Conservation (phyloP, 257 asterid genomes). For the Salvia rosmarinus region DNA sequence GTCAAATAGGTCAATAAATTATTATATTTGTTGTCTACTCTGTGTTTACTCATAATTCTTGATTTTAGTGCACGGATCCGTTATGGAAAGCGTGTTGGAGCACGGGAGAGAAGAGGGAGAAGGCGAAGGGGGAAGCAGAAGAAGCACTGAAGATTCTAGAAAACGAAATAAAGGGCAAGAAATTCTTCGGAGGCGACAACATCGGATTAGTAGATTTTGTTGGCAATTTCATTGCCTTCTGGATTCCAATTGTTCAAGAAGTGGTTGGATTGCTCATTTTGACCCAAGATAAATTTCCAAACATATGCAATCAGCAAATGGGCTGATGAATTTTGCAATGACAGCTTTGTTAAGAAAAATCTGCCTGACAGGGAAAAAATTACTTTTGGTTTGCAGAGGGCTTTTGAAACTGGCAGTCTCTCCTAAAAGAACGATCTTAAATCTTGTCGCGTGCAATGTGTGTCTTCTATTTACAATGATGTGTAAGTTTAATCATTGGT, state of each 20-base stretch:
- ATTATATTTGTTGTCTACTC: no score
- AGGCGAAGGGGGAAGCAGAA: slow-evolving; percentile 49
- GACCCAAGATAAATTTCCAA: slow-evolving; percentile 49
- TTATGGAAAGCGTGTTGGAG: slow-evolving; percentile 39
- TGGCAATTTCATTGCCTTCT: slow-evolving; percentile 39
- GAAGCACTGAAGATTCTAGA: slow-evolving; percentile 44
- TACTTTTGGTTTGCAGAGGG: slow-evolving; percentile 11
- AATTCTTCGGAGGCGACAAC: slow-evolving; percentile 61
- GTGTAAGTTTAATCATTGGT: no score
- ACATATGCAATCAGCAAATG: slow-evolving; percentile 46
- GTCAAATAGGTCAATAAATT: no score
- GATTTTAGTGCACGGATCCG: background rate
- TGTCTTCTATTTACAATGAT: no score
- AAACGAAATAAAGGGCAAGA: slow-evolving; percentile 47
- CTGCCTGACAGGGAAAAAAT: slow-evolving; percentile 45
- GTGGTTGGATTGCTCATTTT: slow-evolving; percentile 36
- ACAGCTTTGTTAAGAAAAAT: slow-evolving; percentile 40
- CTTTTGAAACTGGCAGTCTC: background rate
- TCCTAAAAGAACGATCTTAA: background rate
- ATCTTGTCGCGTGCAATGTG: no score
- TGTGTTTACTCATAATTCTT: background rate
- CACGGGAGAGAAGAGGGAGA: slow-evolving; percentile 51
- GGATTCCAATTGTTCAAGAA: slow-evolving; percentile 38
- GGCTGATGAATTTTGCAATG: slow-evolving; percentile 33
- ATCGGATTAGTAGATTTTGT: slow-evolving; percentile 51